Percentiles rank a stretch among this genome's conserved stretches.
phyloP scores from a whole-genome alignment of 345 rosid species.

The Fremontodendron californicum region DNA sequence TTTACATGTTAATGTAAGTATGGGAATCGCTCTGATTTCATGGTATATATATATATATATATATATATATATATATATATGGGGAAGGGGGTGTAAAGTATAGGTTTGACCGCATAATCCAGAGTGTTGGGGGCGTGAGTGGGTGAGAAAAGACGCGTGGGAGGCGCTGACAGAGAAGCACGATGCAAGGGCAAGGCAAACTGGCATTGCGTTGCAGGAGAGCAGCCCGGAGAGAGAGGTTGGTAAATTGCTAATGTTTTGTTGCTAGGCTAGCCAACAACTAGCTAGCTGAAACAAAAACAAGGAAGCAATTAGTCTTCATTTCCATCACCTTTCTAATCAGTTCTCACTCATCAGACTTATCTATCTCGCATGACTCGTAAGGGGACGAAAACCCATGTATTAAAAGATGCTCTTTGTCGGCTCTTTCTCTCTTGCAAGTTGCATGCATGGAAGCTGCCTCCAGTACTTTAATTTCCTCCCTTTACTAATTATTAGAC shows the following conservation, averaged over 20 bases:
- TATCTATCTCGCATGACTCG: slow-evolving; percentile 24
- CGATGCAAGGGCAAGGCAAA: slow-evolving; percentile 2
- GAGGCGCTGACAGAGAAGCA: slow-evolving; percentile 59
- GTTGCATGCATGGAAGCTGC: slow-evolving; percentile 25
- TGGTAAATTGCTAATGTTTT: background rate
- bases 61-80: background rate
- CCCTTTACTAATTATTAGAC: slow-evolving; percentile 52
- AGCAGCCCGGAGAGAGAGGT: slow-evolving; percentile 15
- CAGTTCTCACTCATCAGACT: background rate
- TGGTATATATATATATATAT: background rate
- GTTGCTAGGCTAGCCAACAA: background rate
- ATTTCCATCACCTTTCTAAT: background rate
- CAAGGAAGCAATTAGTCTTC: background rate
- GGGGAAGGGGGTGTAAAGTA: background rate
- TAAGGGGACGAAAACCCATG: slow-evolving; percentile 32
- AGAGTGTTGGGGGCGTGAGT: slow-evolving; percentile 17
- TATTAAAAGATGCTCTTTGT: slow-evolving; percentile 72
- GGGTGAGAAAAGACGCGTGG: slow-evolving; percentile 40
- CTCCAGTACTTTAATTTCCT: background rate
- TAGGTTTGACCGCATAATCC: slow-evolving; percentile 23
- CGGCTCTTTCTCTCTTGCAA: slow-evolving; percentile 44
- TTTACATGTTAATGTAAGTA: background rate
- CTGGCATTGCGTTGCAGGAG: slow-evolving; percentile 16
- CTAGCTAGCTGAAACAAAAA: background rate
- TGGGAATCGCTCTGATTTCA: background rate